Evolutionary conservation across 768 basidiomycete genomes (phyloP).

Genomic region (Leccinum pellstonianum): DNA sequence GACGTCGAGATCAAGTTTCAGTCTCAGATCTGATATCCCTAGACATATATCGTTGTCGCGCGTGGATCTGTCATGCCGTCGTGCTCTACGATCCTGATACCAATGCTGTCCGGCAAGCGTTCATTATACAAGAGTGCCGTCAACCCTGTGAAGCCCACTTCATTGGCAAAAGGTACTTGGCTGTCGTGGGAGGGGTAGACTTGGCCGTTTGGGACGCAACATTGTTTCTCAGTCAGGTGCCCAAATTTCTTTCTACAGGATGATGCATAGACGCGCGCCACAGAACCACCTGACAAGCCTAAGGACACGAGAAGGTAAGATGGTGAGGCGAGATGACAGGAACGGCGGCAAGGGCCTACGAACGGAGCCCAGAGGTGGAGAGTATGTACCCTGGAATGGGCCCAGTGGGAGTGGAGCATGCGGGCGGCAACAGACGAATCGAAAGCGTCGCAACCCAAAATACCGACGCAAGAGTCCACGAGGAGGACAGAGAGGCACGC

Average conservation of each 20-base stretch:
- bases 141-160: constrained; percentile 53
- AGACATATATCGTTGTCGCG: constrained; percentile 72
- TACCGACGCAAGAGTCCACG: too few species aligned
- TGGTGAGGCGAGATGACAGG: too few species aligned
- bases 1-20: constrained; percentile 73
- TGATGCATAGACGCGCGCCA: too few species aligned
- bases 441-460: too few species aligned
- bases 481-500: too few species aligned
- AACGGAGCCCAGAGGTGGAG: too few species aligned
- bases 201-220: constrained; percentile 66
- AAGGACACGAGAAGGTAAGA: too few species aligned
- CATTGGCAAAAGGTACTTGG: constrained; percentile 66
- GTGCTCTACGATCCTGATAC: constrained; percentile 72
- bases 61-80: constrained; percentile 77
- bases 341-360: too few species aligned
- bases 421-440: too few species aligned
- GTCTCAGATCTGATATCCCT: constrained; percentile 67
- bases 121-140: constrained; percentile 56
- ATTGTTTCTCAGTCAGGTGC: constrained; percentile 59
- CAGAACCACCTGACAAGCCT: too few species aligned
- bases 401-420: too few species aligned
- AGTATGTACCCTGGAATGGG: too few species aligned
- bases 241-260: constrained; percentile 4
- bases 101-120: constrained; percentile 55
- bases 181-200: constrained; percentile 45